Evolutionary conservation across 345 rosid species (phyloP).

Genomic region (Linum tenue): DNA sequence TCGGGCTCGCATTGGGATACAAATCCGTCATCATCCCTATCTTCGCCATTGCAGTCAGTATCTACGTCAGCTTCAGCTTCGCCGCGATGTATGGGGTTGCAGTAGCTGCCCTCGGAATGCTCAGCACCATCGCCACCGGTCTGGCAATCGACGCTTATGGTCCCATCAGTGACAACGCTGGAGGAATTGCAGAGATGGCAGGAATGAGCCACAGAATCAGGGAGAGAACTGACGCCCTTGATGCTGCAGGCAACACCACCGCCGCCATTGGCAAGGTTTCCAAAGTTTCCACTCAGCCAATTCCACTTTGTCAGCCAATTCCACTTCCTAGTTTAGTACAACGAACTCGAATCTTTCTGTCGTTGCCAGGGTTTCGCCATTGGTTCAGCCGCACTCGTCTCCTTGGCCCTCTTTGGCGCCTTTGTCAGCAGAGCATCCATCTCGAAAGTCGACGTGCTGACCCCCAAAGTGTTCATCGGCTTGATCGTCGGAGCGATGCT

Average conservation of each 20-base stretch:
- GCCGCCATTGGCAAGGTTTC: constrained; percentile 74
- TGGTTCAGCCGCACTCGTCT: constrained; percentile 69
- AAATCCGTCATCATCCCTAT: constrained; percentile 63
- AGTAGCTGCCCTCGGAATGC: constrained; percentile 60
- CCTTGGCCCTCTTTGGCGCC: constrained; percentile 62
- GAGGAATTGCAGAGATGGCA: constrained; percentile 63
- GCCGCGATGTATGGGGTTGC: constrained; percentile 79
- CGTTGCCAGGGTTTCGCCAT: constrained; percentile 53
- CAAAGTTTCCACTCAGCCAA: not conserved
- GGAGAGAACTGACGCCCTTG: constrained; percentile 57
- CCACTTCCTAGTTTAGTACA: not conserved
- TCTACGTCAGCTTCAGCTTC: constrained; percentile 55
- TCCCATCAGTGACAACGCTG: constrained; percentile 64
- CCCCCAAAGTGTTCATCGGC: constrained; percentile 63
- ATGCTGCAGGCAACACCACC: constrained; percentile 66
- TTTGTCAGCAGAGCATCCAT: constrained; percentile 63
- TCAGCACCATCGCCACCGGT: constrained; percentile 56
- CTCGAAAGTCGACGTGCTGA: constrained; percentile 42
- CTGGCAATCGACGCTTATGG: constrained; percentile 66
- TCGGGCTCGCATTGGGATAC: constrained; percentile 60
- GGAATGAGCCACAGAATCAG: constrained; percentile 59
- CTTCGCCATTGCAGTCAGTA: constrained; percentile 48
- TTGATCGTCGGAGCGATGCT: constrained; percentile 68
- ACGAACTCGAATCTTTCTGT: not conserved
- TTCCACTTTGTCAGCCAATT: not conserved